Base-by-base conservation (phyloP, 2,329 filamentous ascomycete species). In the Chalaropsis thielavioides region DNA sequence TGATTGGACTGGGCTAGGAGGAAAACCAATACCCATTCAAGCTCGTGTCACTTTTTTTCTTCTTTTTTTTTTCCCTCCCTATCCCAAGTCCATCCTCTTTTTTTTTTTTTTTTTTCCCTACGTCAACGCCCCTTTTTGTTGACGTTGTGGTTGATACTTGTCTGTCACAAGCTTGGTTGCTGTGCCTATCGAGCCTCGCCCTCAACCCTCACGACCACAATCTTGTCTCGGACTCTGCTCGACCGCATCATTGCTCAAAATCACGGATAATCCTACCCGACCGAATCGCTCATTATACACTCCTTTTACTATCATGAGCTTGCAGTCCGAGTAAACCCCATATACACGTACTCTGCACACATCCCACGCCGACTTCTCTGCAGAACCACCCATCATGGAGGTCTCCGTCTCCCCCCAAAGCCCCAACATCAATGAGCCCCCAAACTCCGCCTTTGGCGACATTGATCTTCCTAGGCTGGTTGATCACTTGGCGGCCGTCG, bases 391-490 rank as follows among this genome's bases (percentile, higher is more conserved):
- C 72, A 75, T 67, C 72, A 83, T 83, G 81, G 81, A 83, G 74
- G 78, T 81, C 69, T 77, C 77, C 64, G 49, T 64, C 46, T 76
- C 80, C 66, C 73, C 79, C 66, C 72, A 76, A 70, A 74, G 74
- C 68, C 70, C 77, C 67, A 73, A 75, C 68, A 68, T 77, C 66
- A 82, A 82, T 72, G 80, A 80, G 71, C 74, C 78, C 62, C 68
- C 73, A 51, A 69, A 72, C 64, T 70, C 80, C 65, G 70, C 80
- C 59, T 82, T 84, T 69, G 77, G 78, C 66, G 77, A 79, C 68
- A 77, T 89, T 72, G 88, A 91, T 71, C 83, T 88, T n/a, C 79
- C 77, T 69, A 77, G 83, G 69, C 80, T 92, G 62, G 80, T 92
- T 69, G 85, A 91, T 67, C 85, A 92, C 74, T 79, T 92, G 68